Percentiles rank a stretch among this genome's conserved stretches.
These are phyloP conservation scores for Neurospora sp. DNA, from an alignment of 495 filamentous ascomycete genomes.

Conservation along the genomic window DNA sequence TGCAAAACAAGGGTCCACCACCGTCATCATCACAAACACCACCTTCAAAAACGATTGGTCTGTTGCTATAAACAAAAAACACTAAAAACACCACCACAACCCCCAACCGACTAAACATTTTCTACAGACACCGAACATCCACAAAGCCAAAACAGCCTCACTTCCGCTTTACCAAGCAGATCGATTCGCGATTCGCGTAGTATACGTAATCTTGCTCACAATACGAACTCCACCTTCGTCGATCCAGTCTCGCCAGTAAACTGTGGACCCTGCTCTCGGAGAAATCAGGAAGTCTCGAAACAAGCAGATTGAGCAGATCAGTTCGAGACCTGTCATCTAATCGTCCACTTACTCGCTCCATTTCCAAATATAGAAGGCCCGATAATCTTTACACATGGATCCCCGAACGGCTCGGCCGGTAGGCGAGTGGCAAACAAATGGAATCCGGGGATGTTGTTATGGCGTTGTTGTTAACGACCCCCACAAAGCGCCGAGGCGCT, in stretches of 20 bases:
- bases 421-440: background rate
- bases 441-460: background rate
- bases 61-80: background rate
- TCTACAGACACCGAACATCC: background rate
- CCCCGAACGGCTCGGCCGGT: background rate
- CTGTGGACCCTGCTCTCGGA: background rate
- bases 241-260: background rate
- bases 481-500: background rate
- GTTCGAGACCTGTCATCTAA: background rate
- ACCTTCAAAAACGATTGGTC: background rate
- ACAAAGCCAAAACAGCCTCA: background rate
- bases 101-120: background rate
- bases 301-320: background rate
- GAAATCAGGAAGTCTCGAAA: conserved; percentile 4
- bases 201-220: background rate
- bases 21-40: background rate
- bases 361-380: background rate
- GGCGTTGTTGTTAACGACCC: background rate
- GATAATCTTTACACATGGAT: background rate
- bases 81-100: background rate
- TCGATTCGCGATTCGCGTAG: background rate
- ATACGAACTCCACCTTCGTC: background rate
- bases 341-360: background rate
- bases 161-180: background rate
- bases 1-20: background rate